Conservation (phyloP, 208 protist species). For the Trypanosoma lewisi region DNA sequence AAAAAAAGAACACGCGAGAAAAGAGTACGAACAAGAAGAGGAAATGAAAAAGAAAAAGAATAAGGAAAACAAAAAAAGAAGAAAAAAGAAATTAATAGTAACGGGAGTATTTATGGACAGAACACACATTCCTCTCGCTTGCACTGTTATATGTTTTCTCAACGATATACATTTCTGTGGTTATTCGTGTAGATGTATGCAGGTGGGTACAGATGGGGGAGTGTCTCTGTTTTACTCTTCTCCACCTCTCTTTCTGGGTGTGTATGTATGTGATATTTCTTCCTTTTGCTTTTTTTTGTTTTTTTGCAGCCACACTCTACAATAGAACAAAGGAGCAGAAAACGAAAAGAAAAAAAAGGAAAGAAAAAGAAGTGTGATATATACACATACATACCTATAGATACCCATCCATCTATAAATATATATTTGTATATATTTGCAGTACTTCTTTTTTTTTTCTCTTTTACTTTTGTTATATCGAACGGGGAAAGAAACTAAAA, state of each 20-base stretch:
- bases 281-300: too few species aligned
- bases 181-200: too few species aligned
- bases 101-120: neutral
- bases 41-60: slow-evolving; percentile 6
- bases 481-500: neutral
- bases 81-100: slow-evolving; percentile 1
- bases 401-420: neutral
- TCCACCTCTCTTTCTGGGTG: too few species aligned
- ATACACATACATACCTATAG: neutral
- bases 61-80: slow-evolving; percentile 2
- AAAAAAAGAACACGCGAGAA: neutral
- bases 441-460: neutral
- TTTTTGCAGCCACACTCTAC: neutral
- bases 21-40: neutral
- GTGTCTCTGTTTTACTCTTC: too few species aligned
- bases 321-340: slow-evolving; percentile 1
- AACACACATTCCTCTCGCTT: too few species aligned
- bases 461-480: too few species aligned
- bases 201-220: too few species aligned
- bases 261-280: too few species aligned
- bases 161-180: too few species aligned
- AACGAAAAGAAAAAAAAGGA: slow-evolving; percentile 18
- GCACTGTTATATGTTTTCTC: too few species aligned
- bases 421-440: slow-evolving; percentile 1
- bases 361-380: slow-evolving; percentile 1